phyloP scores from a whole-genome alignment of 192 early-diverging fungal species.

The Mortierella antarctica region DNA sequence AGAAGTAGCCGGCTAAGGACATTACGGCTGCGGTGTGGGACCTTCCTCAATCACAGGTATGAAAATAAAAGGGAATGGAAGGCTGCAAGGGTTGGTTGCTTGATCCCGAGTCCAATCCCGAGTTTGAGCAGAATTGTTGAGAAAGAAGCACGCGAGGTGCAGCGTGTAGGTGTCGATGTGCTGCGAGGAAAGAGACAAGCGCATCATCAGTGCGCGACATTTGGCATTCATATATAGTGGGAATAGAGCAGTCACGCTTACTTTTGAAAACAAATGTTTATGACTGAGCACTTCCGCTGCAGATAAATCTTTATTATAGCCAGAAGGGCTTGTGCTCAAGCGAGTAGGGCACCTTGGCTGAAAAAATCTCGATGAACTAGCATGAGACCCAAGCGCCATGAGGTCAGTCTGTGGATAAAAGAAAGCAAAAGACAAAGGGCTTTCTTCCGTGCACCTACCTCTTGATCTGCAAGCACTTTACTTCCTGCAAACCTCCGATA shows the following conservation, averaged over 20 bases:
- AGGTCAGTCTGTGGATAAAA: neutral
- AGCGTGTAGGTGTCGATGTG: slow-evolving; percentile 2
- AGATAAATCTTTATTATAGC: slow-evolving; percentile 17
- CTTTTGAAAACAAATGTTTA: neutral
- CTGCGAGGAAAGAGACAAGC: neutral
- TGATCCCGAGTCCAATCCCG: neutral
- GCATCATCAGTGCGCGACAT: neutral
- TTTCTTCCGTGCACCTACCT: slow-evolving; percentile 63
- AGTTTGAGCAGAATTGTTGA: neutral
- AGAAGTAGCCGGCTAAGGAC: slow-evolving; percentile 81
- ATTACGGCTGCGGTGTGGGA: slow-evolving; percentile 39
- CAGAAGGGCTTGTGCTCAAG: slow-evolving; percentile 60
- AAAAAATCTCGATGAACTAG: slow-evolving; percentile 69
- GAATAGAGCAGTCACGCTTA: neutral
- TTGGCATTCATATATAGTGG: too few species aligned
- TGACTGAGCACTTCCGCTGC: neutral
- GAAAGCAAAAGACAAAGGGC: neutral
- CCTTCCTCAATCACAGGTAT: neutral
- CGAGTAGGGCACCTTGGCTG: slow-evolving; percentile 59
- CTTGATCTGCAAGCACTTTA: slow-evolving; percentile 92
- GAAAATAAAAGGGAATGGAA: neutral
- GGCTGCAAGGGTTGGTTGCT: neutral
- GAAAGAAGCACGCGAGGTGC: neutral
- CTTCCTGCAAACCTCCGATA: slow-evolving; percentile 93
- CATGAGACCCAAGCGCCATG: too few species aligned